These are phyloP conservation scores for Aechmea fasciata DNA, from an alignment of 176 grass and related monocot genomes.

Conservation along the genomic window DNA sequence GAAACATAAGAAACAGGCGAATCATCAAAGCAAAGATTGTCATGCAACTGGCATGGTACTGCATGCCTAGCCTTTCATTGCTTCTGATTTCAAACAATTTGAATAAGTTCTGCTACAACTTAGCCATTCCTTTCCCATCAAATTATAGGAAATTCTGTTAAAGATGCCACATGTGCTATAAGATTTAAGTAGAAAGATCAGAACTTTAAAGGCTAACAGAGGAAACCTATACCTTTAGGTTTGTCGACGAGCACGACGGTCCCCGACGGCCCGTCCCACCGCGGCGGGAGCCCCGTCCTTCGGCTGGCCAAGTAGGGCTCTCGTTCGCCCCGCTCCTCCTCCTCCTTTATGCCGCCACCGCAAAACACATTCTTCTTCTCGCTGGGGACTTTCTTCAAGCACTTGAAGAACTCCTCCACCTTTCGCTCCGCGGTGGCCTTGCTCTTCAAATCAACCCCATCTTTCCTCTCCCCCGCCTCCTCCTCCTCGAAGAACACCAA, in stretches of 20 bases:
- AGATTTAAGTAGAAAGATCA: not conserved
- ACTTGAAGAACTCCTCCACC: constrained; percentile 90
- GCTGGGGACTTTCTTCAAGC: constrained; percentile 51
- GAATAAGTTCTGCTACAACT: too few relatives aligned
- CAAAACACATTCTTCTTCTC: not conserved
- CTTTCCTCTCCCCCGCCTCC: constrained; percentile 15
- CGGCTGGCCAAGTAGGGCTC: constrained; percentile 52
- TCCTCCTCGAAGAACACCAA: constrained; percentile 86
- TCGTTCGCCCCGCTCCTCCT: constrained; percentile 5
- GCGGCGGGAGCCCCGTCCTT: constrained; percentile 72
- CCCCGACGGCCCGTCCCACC: constrained; percentile 67
- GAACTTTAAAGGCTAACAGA: not conserved
- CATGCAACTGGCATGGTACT: too few relatives aligned
- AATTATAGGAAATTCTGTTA: too few relatives aligned
- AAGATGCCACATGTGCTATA: too few relatives aligned
- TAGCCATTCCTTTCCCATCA: too few relatives aligned
- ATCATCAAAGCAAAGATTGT: not conserved
- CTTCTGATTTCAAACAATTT: too few relatives aligned
- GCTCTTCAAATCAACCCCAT: not conserved
- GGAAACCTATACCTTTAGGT: constrained; percentile 54
- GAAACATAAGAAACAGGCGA: not conserved
- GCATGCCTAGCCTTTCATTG: too few relatives aligned
- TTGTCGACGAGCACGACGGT: constrained; percentile 87
- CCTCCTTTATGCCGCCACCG: not conserved
- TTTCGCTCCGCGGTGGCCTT: constrained; percentile 66